A percentile compares a stretch with the other conserved stretches of the same genome.
phyloP scores from a whole-genome alignment of 2,329 filamentous ascomycete genomes.

The Zarea fungicola region DNA sequence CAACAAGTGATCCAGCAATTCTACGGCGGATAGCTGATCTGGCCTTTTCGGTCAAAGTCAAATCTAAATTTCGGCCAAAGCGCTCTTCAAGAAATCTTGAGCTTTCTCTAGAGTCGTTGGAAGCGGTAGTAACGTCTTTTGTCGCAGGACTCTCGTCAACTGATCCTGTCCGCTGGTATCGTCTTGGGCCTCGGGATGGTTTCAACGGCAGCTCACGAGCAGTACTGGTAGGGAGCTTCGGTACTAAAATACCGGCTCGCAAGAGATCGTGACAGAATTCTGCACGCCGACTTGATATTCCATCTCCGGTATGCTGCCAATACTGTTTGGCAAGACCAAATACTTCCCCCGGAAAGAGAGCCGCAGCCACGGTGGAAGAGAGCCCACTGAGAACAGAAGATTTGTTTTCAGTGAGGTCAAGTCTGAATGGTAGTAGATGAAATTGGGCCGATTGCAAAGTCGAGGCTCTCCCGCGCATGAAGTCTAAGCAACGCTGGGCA shows the following conservation, averaged over 20 bases:
- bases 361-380: conserved; percentile 58
- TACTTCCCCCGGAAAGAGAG: conserved; percentile 63
- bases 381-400: conserved; percentile 49
- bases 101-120: conserved; percentile 51
- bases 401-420: conserved; percentile 49
- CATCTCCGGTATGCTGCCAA: conserved; percentile 95
- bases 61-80: conserved; percentile 84
- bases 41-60: conserved; percentile 72
- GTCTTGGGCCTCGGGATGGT: conserved; percentile 64
- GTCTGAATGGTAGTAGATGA: conserved; percentile 56
- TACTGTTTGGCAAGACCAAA: conserved; percentile 82
- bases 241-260: conserved; percentile 56
- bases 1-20: conserved; percentile 79
- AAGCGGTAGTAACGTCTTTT: conserved; percentile 28
- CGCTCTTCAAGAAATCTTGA: conserved; percentile 85
- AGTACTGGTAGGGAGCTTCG: conserved; percentile 22
- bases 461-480: conserved; percentile 59
- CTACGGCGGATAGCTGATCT: conserved; percentile 80
- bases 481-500: conserved; percentile 69
- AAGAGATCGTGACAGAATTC: conserved; percentile 82
- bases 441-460: conserved; percentile 44
- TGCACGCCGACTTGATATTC: conserved; percentile 82
- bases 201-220: conserved; percentile 28
- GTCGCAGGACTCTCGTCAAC: conserved; percentile 28
- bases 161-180: conserved; percentile 63